phyloP scores from a whole-genome alignment of 495 filamentous ascomycete species.

The Symbiotaphrina buchneri region DNA sequence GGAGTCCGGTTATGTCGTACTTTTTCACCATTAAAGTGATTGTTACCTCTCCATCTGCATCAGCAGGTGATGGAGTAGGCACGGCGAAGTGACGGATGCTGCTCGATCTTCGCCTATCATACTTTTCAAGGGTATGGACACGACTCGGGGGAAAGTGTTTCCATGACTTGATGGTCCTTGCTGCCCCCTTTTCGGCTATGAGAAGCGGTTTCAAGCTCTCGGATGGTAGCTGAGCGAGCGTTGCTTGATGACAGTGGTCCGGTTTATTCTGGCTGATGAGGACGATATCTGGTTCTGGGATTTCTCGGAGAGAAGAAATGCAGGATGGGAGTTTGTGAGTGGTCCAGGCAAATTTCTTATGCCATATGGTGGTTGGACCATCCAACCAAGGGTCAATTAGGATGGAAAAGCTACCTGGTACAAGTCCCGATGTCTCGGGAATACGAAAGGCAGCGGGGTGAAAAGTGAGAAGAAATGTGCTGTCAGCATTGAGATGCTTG shows the following conservation, averaged over 20 bases:
- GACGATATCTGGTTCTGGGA: conserved; percentile 38
- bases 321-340: conserved; percentile 27
- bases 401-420: conserved; percentile 32
- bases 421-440: conserved; percentile 3
- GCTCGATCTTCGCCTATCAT: conserved; percentile 6
- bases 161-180: conserved; percentile 36
- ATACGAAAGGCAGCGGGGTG: conserved; percentile 14
- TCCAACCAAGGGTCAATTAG: conserved; percentile 52
- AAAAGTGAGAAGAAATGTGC: conserved; percentile 45
- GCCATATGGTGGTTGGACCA: conserved; percentile 34
- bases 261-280: conserved; percentile 47
- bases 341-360: conserved; percentile 36
- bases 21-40: conserved; percentile 39
- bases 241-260: conserved; percentile 48
- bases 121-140: conserved; percentile 28
- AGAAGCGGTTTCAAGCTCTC: conserved; percentile 27
- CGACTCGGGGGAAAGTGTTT: conserved; percentile 34
- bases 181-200: conserved; percentile 38
- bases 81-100: conserved; percentile 16
- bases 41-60: conserved; percentile 35
- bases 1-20: conserved; percentile 33
- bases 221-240: conserved; percentile 33
- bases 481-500: conserved; percentile 45
- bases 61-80: conserved; percentile 19
- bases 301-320: conserved; percentile 32